Percentiles rank a stretch among this genome's conserved stretches.
Conservation (phyloP, 257 asterid genomes). For the Jacaranda mimosifolia region DNA sequence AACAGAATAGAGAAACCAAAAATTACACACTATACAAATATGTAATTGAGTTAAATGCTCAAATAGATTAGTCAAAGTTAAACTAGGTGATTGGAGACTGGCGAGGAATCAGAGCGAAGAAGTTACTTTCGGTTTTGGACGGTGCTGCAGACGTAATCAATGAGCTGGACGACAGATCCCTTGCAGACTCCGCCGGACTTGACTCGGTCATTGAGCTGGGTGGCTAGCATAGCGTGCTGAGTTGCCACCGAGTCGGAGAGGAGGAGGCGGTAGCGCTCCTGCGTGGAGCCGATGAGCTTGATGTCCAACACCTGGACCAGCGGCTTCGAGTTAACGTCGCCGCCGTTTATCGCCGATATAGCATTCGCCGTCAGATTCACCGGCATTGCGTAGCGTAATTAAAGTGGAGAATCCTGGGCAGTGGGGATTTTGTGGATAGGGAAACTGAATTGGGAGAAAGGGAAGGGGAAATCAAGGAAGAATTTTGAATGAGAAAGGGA, state of each 20-base stretch:
- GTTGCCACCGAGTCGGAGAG: slow-evolving; percentile 78
- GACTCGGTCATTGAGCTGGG: slow-evolving; percentile 88
- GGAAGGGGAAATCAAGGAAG: slow-evolving; percentile 31
- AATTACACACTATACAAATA: background rate
- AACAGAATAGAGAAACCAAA: slow-evolving; percentile 7
- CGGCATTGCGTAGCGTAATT: slow-evolving; percentile 52
- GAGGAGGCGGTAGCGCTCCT: slow-evolving; percentile 81
- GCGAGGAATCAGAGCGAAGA: slow-evolving; percentile 21
- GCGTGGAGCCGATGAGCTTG: slow-evolving; percentile 70
- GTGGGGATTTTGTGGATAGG: background rate
- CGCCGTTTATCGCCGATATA: slow-evolving; percentile 72
- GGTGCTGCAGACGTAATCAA: slow-evolving; percentile 81
- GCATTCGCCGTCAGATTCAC: slow-evolving; percentile 80
- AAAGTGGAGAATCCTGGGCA: slow-evolving; percentile 16
- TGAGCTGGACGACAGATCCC: slow-evolving; percentile 91
- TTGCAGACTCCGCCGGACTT: slow-evolving; percentile 66
- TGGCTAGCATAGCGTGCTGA: slow-evolving; percentile 91
- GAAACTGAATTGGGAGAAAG: slow-evolving; percentile 19
- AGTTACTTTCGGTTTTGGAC: slow-evolving; percentile 82
- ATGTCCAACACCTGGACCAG: slow-evolving; percentile 92
- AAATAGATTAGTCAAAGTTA: background rate
- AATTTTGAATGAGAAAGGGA: slow-evolving; percentile 28
- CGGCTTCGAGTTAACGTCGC: slow-evolving; percentile 90
- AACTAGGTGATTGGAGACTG: background rate
- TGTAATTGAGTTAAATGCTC: background rate